Evolutionary conservation across 441 rosid species (phyloP), one percentile per base, ranked within the genome.

Genomic region (Macaranga tanarius): DNA sequence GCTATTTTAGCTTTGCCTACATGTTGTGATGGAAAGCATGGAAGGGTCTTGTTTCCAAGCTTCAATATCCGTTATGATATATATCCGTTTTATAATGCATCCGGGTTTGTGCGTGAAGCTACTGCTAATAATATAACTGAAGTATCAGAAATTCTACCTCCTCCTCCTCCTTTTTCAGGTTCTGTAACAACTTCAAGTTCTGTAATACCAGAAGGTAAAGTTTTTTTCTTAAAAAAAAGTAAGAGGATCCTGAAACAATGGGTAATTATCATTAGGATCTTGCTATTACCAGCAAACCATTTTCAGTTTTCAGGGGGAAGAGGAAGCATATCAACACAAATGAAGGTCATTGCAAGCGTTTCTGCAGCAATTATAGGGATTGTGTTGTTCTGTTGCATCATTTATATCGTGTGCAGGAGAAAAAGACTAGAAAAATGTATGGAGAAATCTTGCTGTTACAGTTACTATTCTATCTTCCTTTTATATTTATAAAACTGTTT

Each of bases 11-110:
- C 0, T 5, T 23, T 66, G 40, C 38, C 72, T 8, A 0, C 0
- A 51, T 69, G 57, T 54, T 65, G 67, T 38, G 0, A 13, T 16
- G 71, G 73, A 0, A 62, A n/a, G 44, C 16, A 0, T 16, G 81
- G 77, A 62, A 59, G 65, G 50, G 40, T 76, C 7, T n/a, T 76
- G 12, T 5, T 0, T 11, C 82, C 83, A 12, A 84, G 85, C 61
- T 79, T 85, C 60, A 11, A 40, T 70, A 31, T 71, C 23, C 65
- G 78, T 25, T 81, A 62, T 52, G 80, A 78, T 25, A 11, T 16
- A 2, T 75, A 48, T 61, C 78, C 26, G 4, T 76, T 38, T 13
- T 75, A 67, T 23, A 56, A 69, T 22, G 44, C 2, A 63, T 54
- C 67, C 4, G 74, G 42, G 15, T 34, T n/a, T 52, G 17, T 1